A percentile compares a stretch with the other conserved stretches of the same genome.
Evolutionary conservation across 345 rosid species (phyloP).

Genomic region (Salix udensis): DNA sequence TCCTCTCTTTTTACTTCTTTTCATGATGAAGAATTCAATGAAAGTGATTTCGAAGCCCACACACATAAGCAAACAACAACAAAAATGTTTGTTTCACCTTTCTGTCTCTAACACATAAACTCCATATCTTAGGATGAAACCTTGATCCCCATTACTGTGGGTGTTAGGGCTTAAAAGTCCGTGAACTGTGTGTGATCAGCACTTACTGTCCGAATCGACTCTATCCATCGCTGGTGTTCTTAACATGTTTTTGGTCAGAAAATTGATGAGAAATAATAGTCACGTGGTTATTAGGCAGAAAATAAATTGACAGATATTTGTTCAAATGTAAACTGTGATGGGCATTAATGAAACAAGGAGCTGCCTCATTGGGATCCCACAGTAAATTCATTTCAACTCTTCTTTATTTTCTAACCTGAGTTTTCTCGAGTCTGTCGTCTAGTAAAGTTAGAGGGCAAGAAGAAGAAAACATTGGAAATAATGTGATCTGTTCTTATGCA

Average conservation of each 20-base stretch:
- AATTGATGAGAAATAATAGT: neutral
- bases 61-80: neutral
- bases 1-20: constrained; percentile 5
- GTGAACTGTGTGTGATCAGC: too few relatives aligned
- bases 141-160: neutral
- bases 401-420: neutral
- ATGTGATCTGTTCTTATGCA: constrained; percentile 11
- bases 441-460: neutral
- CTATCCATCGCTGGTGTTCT: too few relatives aligned
- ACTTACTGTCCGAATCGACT: too few relatives aligned
- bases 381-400: constrained; percentile 2
- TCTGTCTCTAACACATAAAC: too few relatives aligned
- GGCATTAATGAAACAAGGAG: constrained; percentile 3
- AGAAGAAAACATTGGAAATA: constrained; percentile 7
- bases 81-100: neutral
- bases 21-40: neutral
- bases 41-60: constrained; percentile 10
- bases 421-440: constrained; percentile 12
- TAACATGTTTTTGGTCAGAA: neutral
- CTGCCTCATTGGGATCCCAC: constrained; percentile 1
- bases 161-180: too few relatives aligned
- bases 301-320: neutral
- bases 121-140: neutral
- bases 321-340: neutral
- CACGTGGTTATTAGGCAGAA: neutral